Conservation (phyloP, 2,329 filamentous ascomycete species). For the Trichophyton verrucosum region DNA sequence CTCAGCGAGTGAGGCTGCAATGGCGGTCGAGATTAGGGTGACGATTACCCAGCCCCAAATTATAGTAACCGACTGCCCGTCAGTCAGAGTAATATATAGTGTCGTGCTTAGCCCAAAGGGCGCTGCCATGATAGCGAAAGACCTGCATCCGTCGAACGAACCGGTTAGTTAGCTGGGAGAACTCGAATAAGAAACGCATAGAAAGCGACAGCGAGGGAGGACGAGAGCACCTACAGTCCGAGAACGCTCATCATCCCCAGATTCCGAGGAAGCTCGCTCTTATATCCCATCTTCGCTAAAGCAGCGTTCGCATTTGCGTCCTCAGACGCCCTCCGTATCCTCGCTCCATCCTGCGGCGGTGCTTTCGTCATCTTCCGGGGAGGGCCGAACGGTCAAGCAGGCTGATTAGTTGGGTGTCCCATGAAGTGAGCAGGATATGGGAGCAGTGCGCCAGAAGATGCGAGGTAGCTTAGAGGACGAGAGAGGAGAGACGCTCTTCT, state of each 20-base stretch:
- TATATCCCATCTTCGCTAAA: constrained; percentile 56
- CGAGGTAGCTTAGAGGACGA: no score
- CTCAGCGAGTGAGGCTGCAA: constrained; percentile 55
- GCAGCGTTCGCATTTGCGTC: constrained; percentile 43
- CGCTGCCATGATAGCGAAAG: constrained; percentile 64
- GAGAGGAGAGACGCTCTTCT: no score
- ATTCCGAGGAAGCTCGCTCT: constrained; percentile 52
- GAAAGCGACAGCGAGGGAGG: neutral
- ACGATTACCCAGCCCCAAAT: constrained; percentile 59
- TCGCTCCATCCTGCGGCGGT: neutral
- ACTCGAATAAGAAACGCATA: neutral
- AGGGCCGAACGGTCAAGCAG: neutral
- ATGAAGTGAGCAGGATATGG: neutral
- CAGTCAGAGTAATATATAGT: constrained; percentile 53
- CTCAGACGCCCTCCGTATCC: constrained; percentile 4
- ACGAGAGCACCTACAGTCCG: constrained; percentile 38
- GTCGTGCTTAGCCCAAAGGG: constrained; percentile 58
- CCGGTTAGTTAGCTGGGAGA: neutral
- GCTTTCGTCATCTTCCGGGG: neutral
- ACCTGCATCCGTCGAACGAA: constrained; percentile 25
- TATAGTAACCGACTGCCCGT: constrained; percentile 57
- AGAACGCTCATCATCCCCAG: constrained; percentile 58
- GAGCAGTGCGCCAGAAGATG: neutral
- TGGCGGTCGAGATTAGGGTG: constrained; percentile 49
- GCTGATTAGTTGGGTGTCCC: neutral